phyloP scores from a whole-genome alignment of 257 asterid genomes.

The Jacaranda mimosifolia region DNA sequence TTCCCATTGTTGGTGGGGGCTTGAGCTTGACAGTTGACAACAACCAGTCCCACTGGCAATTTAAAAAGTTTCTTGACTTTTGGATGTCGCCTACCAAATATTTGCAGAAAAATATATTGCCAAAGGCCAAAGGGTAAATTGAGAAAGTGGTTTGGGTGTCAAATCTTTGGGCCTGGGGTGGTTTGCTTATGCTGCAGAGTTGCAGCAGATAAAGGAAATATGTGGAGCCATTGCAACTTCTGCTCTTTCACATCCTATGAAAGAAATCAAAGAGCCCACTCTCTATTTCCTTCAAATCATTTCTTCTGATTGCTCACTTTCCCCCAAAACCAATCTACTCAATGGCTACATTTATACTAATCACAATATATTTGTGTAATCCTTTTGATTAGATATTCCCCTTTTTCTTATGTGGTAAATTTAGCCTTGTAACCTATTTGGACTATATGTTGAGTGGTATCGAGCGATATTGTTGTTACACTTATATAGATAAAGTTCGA shows the following conservation, averaged over 20 bases:
- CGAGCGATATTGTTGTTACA: no score
- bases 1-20: conserved; percentile 24
- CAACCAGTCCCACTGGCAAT: conserved; percentile 17
- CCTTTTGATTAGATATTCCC: no score
- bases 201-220: conserved; percentile 8
- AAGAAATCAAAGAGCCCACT: conserved; percentile 19
- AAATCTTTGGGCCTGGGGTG: conserved; percentile 27
- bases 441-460: no score
- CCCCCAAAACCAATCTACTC: background rate
- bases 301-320: background rate
- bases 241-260: conserved; percentile 30
- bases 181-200: conserved; percentile 33
- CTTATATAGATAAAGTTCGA: no score
- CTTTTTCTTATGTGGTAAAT: no score
- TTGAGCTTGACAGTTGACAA: conserved; percentile 31
- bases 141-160: conserved; percentile 43
- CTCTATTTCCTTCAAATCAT: conserved; percentile 1
- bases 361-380: background rate
- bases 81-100: conserved; percentile 35
- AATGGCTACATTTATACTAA: background rate
- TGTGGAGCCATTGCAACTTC: conserved; percentile 37
- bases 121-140: conserved; percentile 33
- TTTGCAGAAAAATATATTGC: conserved; percentile 39
- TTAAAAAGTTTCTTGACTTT: conserved; percentile 32
- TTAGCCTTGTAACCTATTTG: no score